Percentiles rank a stretch among this genome's conserved stretches.
phyloP scores from a whole-genome alignment of 1,284 basidiomycete species.

The Microbotryomycetes sp. region DNA sequence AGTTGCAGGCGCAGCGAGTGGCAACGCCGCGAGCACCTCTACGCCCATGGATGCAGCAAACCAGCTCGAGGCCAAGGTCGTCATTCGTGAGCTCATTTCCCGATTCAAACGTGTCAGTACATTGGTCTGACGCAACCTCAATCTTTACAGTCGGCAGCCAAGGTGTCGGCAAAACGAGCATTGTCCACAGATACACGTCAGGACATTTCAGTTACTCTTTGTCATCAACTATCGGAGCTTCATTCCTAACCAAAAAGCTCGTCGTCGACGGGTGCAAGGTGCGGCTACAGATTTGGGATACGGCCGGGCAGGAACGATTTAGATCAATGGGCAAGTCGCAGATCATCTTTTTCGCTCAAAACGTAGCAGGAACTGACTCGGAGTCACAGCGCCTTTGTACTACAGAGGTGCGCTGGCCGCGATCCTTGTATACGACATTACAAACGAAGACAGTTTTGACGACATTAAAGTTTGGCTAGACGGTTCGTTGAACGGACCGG shows the following conservation, averaged over 20 bases:
- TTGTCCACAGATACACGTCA: constrained; percentile 86
- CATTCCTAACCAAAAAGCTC: constrained; percentile 91
- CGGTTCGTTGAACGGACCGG: constrained; percentile 47
- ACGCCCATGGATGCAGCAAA: constrained; percentile 2
- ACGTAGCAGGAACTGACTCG: constrained; percentile 30
- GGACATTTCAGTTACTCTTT: constrained; percentile 76
- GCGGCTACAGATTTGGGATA: constrained; percentile 76
- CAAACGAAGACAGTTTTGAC: constrained; percentile 77
- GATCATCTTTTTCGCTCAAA: constrained; percentile 16
- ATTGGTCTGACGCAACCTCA: neutral
- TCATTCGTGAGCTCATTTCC: constrained; percentile 17
- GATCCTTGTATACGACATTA: constrained; percentile 94
- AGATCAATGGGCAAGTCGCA: constrained; percentile 70
- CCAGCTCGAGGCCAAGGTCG: constrained; percentile 31
- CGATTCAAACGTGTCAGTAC: too few species aligned
- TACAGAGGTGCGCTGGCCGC: constrained; percentile 97
- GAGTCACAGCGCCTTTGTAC: constrained; percentile 83
- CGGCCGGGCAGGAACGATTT: constrained; percentile 95
- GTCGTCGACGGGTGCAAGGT: constrained; percentile 80
- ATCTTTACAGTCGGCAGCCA: constrained; percentile 70
- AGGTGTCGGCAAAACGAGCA: constrained; percentile 89
- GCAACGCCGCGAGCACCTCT: neutral
- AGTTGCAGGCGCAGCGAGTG: neutral
- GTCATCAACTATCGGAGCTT: constrained; percentile 87
- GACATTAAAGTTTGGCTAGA: constrained; percentile 91